Evolutionary conservation across 2,329 filamentous ascomycete species (phyloP).

Genomic region (Botrytis porri): DNA sequence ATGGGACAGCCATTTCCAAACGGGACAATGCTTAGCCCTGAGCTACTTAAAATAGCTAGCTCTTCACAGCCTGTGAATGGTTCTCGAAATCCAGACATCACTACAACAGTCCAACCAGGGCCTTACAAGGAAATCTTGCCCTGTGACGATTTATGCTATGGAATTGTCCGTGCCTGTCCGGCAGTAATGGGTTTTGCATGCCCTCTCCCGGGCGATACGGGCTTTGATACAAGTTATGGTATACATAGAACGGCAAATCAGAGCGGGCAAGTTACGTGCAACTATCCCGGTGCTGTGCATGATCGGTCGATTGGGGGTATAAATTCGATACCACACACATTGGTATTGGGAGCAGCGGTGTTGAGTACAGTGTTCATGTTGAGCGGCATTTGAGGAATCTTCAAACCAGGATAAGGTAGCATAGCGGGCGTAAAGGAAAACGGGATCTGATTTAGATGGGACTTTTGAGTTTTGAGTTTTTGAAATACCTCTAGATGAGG

Average conservation of each 20-base stretch:
- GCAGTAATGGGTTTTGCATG: conserved; percentile 72
- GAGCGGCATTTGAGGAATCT: conserved; percentile 19
- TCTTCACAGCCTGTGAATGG: conserved; percentile 42
- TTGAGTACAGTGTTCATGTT: conserved; percentile 29
- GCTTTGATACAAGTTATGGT: conserved; percentile 50
- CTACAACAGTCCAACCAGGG: conserved; percentile 68
- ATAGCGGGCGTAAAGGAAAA: conserved; percentile 29
- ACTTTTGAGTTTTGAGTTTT: conserved; percentile 3
- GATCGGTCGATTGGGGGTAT: conserved; percentile 52
- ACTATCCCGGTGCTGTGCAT: conserved; percentile 59
- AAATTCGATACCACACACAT: conserved; percentile 44
- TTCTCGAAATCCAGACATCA: conserved; percentile 72
- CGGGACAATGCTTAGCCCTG: conserved; percentile 51
- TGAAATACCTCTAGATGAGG: conserved; percentile 12
- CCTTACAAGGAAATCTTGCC: conserved; percentile 93
- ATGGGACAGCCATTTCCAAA: conserved; percentile 69
- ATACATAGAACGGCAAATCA: conserved; percentile 27
- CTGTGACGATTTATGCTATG: conserved; percentile 83
- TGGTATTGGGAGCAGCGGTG: conserved; percentile 22
- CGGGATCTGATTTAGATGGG: conserved; percentile 19
- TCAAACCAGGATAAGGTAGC: conserved; percentile 22
- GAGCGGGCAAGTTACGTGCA: conserved; percentile 48
- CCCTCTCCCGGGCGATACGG: conserved; percentile 48
- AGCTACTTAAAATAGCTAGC: conserved; percentile 35
- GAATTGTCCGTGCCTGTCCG: conserved; percentile 81